Base-by-base conservation (phyloP, 1,139 yeast genomes). In the Blastobotrys niveus region DNA sequence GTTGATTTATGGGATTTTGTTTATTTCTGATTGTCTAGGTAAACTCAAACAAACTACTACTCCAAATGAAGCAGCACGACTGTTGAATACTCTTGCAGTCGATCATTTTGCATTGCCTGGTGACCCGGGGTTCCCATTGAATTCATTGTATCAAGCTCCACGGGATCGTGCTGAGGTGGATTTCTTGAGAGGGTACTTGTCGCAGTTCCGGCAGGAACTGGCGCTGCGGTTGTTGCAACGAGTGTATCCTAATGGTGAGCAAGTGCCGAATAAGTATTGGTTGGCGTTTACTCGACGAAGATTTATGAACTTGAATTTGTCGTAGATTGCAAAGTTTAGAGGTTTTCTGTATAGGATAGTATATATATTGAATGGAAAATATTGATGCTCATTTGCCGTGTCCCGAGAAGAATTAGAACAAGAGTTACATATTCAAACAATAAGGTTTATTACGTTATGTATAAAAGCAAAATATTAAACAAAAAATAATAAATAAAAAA, bases 101-200 rank as follows among this genome's bases (percentile, higher is more conserved):
- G 97, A 91, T 55, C 80, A 81, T 60, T 91, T 91, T 61, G 73
- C 91, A 19, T 75, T 93, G 51, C 99, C 99, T 0, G 99, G 99
- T 15, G 96, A 91, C 52, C 80, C 91, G 17, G 88, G 91, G 14
- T 91, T 91, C 71, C 96, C 97, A 10, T 72, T 91, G 64, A 89
- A 89, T 65, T 74, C 88, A 1, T 73, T 91, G 47, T 91, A 88
- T 62, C 73, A 76, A 46, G 77, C 95, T 4, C 93, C 96, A 14
- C 68, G 72, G 33, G 85, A 81, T 57, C 79, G 81, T 55, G 73
- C 73, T 48, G 96, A 88, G 50, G 80, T 80, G 42, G 94, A 89
- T 45, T 69, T 87, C 47, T 74, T 93, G 62, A 77, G 93, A 56
- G 72, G 78, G 25, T 91, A 91, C 63, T 72, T 91, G 55, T 80